Evolutionary conservation across 495 filamentous ascomycete species (phyloP), one percentile per base, ranked within the genome.

Genomic region (Parachaetomium inaequale): DNA sequence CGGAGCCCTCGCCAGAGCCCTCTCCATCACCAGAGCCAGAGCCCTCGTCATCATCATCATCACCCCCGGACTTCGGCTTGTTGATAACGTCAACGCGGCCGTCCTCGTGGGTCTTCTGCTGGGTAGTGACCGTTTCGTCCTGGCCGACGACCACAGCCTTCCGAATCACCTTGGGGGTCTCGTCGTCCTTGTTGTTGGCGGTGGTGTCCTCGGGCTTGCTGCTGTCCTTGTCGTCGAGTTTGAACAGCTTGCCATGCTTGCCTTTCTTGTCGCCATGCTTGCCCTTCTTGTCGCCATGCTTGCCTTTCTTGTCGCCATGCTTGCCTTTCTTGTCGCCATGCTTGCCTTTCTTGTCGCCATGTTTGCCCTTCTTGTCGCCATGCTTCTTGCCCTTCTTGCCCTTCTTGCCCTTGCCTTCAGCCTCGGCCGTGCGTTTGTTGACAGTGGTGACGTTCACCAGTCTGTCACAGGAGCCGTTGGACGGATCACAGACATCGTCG

Each of bases 291-390:
- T 38, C 19, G 19, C 43, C 43, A 12, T 59, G 19, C 25, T 61
- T 47, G n/a, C 19, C 45, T 55, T 56, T 59, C 25, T 47, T 49
- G 5, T 36, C 19, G 26, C 50, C 43, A 12, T 58, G 17, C 25
- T 61, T 47, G n/a, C 19, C 45, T 55, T 56, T 59, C 25, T 52
- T 51, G 7, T 38, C 19, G n/a, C 42, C 47, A 8, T 47, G 15
- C 36, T 63, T 47, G 23, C 17, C 38, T 3, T 58, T 29, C 14
- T 40, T 55, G 3, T 45, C 49, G 38, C 56, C 34, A 8, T 58
- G 51, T 5, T 63, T 2, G 23, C 65, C 51, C 12, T 61, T 26
- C n/a, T 69, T 21, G 12, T 63, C 19, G 4, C 31, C 21, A 10
- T 59, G 7, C 7, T 49, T 55, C 23, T 62, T 32, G 31, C 25